Evolutionary conservation across 768 basidiomycete genomes (phyloP).

Genomic region (Megacollybia marginata): DNA sequence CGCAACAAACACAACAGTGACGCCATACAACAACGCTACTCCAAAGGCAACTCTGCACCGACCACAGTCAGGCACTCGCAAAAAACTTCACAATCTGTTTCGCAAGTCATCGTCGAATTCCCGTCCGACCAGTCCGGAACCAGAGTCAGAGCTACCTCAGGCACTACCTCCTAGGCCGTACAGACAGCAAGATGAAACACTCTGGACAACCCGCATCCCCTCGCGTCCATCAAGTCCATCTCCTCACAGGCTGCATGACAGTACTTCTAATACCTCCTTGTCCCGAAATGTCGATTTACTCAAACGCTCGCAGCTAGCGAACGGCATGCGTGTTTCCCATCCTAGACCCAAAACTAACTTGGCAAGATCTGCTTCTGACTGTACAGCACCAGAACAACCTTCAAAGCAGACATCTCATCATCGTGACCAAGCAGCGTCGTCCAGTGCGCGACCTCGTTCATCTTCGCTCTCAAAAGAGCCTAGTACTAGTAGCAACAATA

Average conservation of each 20-base stretch:
- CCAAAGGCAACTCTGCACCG: constrained; percentile 1
- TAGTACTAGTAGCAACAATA: not conserved
- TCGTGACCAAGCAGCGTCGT: not conserved
- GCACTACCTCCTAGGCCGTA: not conserved
- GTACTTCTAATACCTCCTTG: not conserved
- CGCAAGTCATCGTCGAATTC: constrained; percentile 32
- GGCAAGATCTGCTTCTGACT: not conserved
- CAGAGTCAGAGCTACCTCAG: constrained; percentile 1
- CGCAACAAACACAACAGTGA: constrained; percentile 53
- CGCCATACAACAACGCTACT: constrained; percentile 22
- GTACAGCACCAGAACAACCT: not conserved
- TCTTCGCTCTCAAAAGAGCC: not conserved
- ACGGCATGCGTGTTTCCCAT: not conserved
- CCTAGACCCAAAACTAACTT: not conserved
- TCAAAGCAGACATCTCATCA: not conserved
- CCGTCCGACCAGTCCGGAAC: constrained; percentile 17
- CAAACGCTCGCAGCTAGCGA: not conserved
- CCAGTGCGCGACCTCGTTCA: not conserved
- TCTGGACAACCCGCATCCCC: not conserved
- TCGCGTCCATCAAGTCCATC: not conserved
- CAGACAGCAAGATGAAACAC: not conserved
- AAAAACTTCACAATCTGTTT: constrained; percentile 36
- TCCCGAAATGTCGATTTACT: too few species aligned
- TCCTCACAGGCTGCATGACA: too few species aligned
- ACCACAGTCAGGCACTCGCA: constrained; percentile 24